phyloP scores from a whole-genome alignment of 352 stramenopile genomes.

The Globisporangium apiculatum region DNA sequence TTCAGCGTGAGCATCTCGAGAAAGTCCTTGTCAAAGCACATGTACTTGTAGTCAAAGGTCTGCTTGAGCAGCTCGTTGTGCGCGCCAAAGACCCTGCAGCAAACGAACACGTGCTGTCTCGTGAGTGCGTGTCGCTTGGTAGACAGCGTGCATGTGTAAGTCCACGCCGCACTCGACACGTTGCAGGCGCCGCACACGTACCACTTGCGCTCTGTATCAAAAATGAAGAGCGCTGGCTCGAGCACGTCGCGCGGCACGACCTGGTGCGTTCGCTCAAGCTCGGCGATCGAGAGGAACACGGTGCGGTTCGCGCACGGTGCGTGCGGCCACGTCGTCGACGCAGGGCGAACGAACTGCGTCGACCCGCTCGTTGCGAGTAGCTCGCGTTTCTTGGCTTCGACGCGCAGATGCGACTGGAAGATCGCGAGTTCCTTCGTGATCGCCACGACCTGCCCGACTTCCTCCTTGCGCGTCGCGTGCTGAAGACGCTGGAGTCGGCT shows the following conservation, averaged over 20 bases:
- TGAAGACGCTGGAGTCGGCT: constrained; percentile 60
- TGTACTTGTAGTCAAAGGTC: constrained; percentile 68
- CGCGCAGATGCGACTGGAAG: constrained; percentile 14
- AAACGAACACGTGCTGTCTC: not conserved
- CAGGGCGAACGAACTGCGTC: constrained; percentile 20
- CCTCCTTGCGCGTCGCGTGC: constrained; percentile 49
- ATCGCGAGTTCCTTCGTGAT: constrained; percentile 50
- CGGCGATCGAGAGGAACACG: constrained; percentile 65
- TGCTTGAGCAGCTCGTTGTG: constrained; percentile 66
- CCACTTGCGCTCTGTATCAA: constrained; percentile 66
- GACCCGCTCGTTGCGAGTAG: not conserved
- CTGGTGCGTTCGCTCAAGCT: constrained; percentile 56
- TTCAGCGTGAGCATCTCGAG: constrained; percentile 69
- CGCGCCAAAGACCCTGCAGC: constrained; percentile 49
- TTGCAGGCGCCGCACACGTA: constrained; percentile 9
- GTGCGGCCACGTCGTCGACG: constrained; percentile 53
- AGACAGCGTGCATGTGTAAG: not conserved
- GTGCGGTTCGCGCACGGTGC: constrained; percentile 46
- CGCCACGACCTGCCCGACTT: constrained; percentile 29
- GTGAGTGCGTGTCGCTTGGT: not conserved
- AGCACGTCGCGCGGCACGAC: constrained; percentile 58
- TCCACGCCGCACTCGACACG: not conserved
- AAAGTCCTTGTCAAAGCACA: constrained; percentile 71
- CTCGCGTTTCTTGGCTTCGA: constrained; percentile 12
- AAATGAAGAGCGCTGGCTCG: constrained; percentile 51